Percentiles rank a stretch among this genome's conserved stretches.
phyloP scores from a whole-genome alignment of 352 stramenopile genomes.

The Blastocystis hominis region DNA sequence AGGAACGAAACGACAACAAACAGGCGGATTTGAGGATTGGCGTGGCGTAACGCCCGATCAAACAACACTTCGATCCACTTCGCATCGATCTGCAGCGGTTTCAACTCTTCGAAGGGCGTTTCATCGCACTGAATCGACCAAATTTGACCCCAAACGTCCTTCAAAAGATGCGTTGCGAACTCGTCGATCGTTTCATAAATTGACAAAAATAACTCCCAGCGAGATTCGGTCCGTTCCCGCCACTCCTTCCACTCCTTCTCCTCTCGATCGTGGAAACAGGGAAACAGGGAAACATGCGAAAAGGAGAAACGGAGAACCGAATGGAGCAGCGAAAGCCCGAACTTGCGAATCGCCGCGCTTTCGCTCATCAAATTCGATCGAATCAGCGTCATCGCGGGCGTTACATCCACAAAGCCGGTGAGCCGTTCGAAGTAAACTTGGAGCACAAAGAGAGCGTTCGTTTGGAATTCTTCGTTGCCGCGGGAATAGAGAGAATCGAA shows the following conservation, averaged over 20 bases:
- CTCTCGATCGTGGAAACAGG: not conserved
- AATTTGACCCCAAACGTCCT: not conserved
- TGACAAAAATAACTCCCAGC: constrained; percentile 44
- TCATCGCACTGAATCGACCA: not conserved
- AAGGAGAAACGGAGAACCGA: not conserved
- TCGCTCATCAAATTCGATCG: not conserved
- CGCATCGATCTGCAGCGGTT: not conserved
- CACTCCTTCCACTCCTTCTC: not conserved
- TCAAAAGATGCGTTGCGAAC: constrained; percentile 20
- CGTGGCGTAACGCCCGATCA: not conserved
- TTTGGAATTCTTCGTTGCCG: not conserved
- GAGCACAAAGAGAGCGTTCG: not conserved
- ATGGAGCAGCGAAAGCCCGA: not conserved
- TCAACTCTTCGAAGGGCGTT: not conserved
- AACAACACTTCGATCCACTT: constrained; percentile 30
- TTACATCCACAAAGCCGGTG: not conserved
- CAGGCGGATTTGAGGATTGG: constrained; percentile 10
- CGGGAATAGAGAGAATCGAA: not conserved
- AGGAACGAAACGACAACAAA: not conserved
- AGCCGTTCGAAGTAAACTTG: not conserved
- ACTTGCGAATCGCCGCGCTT: not conserved
- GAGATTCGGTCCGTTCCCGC: not conserved
- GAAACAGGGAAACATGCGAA: not conserved
- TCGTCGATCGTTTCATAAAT: constrained; percentile 58
- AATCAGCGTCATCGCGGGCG: not conserved